Evolutionary conservation across 2,329 filamentous ascomycete species (phyloP).

Genomic region (Trichoderma oligosporum): DNA sequence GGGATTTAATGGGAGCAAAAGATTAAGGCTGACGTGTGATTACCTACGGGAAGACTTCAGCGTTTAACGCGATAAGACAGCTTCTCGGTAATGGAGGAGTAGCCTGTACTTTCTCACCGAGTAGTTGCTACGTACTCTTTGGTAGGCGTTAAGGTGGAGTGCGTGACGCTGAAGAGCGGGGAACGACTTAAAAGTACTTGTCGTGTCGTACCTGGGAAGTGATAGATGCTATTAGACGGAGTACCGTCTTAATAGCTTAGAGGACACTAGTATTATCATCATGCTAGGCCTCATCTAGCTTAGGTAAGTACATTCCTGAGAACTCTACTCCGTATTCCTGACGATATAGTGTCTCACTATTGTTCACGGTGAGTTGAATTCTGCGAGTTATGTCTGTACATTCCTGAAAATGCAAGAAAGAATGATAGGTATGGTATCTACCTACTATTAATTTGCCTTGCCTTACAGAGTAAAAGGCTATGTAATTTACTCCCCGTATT

Average conservation of each 20-base stretch:
- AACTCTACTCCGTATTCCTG: too few species aligned
- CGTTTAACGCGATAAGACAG: slow-evolving; percentile 9
- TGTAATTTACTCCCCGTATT: not conserved
- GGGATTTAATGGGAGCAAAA: not conserved
- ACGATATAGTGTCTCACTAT: too few species aligned
- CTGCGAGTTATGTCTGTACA: too few species aligned
- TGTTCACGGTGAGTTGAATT: too few species aligned
- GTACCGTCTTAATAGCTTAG: not conserved
- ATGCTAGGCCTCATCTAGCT: not conserved
- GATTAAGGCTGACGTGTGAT: slow-evolving; percentile 15
- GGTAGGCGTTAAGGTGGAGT: not conserved
- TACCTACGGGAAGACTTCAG: slow-evolving; percentile 2
- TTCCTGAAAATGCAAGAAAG: too few species aligned
- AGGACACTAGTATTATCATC: too few species aligned
- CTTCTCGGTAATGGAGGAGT: slow-evolving; percentile 1
- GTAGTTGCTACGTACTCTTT: slow-evolving; percentile 3
- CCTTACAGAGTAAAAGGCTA: not conserved
- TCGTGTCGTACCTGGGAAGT: not conserved
- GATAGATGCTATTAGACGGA: not conserved
- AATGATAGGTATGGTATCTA: not conserved
- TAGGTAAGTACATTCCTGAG: too few species aligned
- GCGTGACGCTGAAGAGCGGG: not conserved
- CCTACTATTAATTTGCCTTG: too few species aligned
- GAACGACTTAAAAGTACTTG: slow-evolving; percentile 7
- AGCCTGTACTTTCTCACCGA: slow-evolving; percentile 11